These are phyloP conservation scores for Candida sithepensis DNA, from an alignment of 805 yeast species.

Conservation along the genomic window DNA sequence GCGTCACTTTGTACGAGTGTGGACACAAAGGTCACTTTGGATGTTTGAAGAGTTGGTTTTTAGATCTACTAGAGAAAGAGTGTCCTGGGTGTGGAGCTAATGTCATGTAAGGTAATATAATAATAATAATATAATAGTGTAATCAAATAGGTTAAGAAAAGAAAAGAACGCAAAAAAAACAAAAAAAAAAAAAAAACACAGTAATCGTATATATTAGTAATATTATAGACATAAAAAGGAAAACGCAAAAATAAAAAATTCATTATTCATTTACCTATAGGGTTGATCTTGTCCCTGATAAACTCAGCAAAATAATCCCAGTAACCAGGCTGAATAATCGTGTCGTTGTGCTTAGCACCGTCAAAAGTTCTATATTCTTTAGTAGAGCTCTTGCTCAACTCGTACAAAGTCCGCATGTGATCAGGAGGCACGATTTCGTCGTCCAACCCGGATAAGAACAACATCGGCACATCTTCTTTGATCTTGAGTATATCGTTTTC, in stretches of 20 bases:
- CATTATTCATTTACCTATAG: constrained; percentile 27
- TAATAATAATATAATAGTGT: not conserved
- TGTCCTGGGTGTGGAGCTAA: constrained; percentile 76
- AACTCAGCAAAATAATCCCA: constrained; percentile 69
- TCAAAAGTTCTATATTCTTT: constrained; percentile 56
- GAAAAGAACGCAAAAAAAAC: not conserved
- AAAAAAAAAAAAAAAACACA: not conserved
- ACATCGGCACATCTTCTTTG: constrained; percentile 54
- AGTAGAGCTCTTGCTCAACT: constrained; percentile 43
- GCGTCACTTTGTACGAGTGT: constrained; percentile 59
- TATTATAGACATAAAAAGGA: not conserved
- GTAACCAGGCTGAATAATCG: constrained; percentile 68
- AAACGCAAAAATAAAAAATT: too few species aligned
- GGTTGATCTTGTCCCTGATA: constrained; percentile 40
- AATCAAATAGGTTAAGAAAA: not conserved
- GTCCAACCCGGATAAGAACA: constrained; percentile 65
- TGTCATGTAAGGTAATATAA: not conserved
- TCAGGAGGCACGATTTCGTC: constrained; percentile 92
- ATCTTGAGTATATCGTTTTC: constrained; percentile 53
- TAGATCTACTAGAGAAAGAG: constrained; percentile 55
- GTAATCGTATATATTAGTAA: not conserved
- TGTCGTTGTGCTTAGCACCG: constrained; percentile 77
- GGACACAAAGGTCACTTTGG: constrained; percentile 87
- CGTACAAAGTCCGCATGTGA: constrained; percentile 66
- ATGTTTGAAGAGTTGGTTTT: constrained; percentile 77